A percentile compares a stretch with the other conserved stretches of the same genome.
phyloP scores from a whole-genome alignment of 768 basidiomycete genomes.

The Termitomyces bulborhizus region DNA sequence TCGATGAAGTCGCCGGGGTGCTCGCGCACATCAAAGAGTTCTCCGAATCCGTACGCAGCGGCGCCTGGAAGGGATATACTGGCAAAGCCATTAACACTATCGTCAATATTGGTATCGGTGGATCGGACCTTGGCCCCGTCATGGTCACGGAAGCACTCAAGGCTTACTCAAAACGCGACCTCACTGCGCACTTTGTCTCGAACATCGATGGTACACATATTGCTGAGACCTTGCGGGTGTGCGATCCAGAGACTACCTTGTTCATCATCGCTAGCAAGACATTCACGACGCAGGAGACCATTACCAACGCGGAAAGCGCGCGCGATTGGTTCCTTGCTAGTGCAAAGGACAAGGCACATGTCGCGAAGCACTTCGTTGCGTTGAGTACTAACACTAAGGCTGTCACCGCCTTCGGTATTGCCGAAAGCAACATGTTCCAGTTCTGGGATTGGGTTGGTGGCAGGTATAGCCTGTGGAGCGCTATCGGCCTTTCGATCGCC shows the following conservation, averaged over 20 bases:
- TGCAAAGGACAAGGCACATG: conserved; percentile 84
- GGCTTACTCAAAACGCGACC: conserved; percentile 83
- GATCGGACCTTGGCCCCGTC: conserved; percentile 95
- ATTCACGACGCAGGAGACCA: conserved; percentile 99
- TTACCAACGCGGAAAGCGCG: conserved; percentile 95
- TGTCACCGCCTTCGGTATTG: conserved; percentile 91
- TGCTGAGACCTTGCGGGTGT: conserved; percentile 75
- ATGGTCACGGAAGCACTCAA: conserved; percentile 99
- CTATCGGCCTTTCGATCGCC: conserved; percentile 93
- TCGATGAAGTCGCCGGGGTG: conserved; percentile 75
- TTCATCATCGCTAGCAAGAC: conserved; percentile 99
- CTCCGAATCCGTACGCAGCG: conserved; percentile 75
- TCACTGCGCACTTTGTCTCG: conserved; percentile 85
- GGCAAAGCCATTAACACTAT: conserved; percentile 91
- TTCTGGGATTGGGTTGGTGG: conserved; percentile 99
- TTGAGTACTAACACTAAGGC: conserved; percentile 94
- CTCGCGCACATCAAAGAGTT: conserved; percentile 91
- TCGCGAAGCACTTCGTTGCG: conserved; percentile 98
- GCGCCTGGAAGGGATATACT: conserved; percentile 95
- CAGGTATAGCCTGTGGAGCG: conserved; percentile 96
- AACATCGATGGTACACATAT: conserved; percentile 99
- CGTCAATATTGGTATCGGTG: conserved; percentile 99
- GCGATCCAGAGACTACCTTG: conserved; percentile 87
- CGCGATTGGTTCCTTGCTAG: conserved; percentile 86
- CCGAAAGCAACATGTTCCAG: conserved; percentile 92